These are phyloP conservation scores for Pichia sp. DNA, from an alignment of 1,139 yeast genomes.

Conservation along the genomic window DNA sequence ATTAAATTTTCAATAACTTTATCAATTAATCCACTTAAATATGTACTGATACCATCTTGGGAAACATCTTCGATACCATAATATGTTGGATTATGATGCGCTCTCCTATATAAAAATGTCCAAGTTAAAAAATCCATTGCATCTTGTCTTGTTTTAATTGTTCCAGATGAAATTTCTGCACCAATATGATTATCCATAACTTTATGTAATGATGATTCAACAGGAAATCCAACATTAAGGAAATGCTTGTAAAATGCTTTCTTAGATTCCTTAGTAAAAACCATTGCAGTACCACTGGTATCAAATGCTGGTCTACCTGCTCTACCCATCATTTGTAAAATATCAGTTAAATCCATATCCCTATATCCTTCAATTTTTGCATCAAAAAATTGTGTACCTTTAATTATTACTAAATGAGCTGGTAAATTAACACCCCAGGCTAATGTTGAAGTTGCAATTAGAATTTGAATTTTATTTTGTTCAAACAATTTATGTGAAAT, in stretches of 20 bases:
- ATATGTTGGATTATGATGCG: conserved; percentile 92
- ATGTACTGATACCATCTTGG: conserved; percentile 60
- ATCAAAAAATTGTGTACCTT: conserved; percentile 88
- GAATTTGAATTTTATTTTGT: conserved; percentile 76
- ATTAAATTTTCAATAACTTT: conserved; percentile 58
- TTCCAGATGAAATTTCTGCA: conserved; percentile 90
- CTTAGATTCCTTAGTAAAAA: conserved; percentile 86
- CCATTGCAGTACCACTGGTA: conserved; percentile 91
- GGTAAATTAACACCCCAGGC: conserved; percentile 99
- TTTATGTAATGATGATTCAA: conserved; percentile 89
- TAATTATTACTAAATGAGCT: conserved; percentile 87
- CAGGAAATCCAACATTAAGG: conserved; percentile 93
- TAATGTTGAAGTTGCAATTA: conserved; percentile 90
- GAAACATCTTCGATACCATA: conserved; percentile 77
- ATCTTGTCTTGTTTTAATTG: conserved; percentile 74
- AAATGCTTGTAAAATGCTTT: conserved; percentile 92
- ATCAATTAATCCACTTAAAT: conserved; percentile 71
- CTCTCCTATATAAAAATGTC: conserved; percentile 91
- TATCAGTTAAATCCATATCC: conserved; percentile 91
- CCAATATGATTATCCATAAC: conserved; percentile 93
- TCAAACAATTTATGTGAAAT: conserved; percentile 85
- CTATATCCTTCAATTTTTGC: conserved; percentile 73
- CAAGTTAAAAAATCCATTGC: conserved; percentile 91
- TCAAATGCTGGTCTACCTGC: conserved; percentile 98
- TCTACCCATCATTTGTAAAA: conserved; percentile 84